phyloP scores from a whole-genome alignment of 176 grass and related monocot species.

The Raddia distichophylla region DNA sequence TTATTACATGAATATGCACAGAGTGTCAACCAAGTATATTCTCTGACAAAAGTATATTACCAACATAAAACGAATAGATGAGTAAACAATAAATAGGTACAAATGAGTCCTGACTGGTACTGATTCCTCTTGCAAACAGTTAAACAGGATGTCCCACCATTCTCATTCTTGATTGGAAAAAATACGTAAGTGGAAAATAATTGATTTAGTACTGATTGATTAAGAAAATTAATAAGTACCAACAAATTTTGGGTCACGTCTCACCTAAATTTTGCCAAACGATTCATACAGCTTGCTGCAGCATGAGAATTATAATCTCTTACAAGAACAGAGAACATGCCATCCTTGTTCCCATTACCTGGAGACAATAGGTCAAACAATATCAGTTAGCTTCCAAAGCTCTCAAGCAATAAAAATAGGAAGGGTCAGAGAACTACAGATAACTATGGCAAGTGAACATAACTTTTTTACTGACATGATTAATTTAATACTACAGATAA shows the following conservation, averaged over 20 bases:
- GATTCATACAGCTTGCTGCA: slow-evolving; percentile 98
- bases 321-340: slow-evolving; percentile 86
- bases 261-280: slow-evolving; percentile 95
- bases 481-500: not conserved
- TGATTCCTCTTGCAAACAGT: not conserved
- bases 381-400: slow-evolving; percentile 41
- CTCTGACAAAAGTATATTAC: not conserved
- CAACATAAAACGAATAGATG: not conserved
- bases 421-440: not conserved
- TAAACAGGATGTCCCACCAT: slow-evolving; percentile 1
- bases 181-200: slow-evolving; percentile 24
- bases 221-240: slow-evolving; percentile 17
- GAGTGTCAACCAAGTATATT: not conserved
- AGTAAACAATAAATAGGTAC: not conserved
- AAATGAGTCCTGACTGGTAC: not conserved
- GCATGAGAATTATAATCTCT: slow-evolving; percentile 99
- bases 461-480: slow-evolving; percentile 6
- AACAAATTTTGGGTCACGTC: slow-evolving; percentile 18
- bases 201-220: not conserved
- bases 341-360: slow-evolving; percentile 96
- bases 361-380: slow-evolving; percentile 40
- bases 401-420: slow-evolving; percentile 22
- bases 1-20: slow-evolving; percentile 2
- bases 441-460: slow-evolving; percentile 14
- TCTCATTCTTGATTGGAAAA: slow-evolving; percentile 27